Evolutionary conservation across 2,329 filamentous ascomycete species (phyloP).

Genomic region (Teratosphaeria zuluensis): DNA sequence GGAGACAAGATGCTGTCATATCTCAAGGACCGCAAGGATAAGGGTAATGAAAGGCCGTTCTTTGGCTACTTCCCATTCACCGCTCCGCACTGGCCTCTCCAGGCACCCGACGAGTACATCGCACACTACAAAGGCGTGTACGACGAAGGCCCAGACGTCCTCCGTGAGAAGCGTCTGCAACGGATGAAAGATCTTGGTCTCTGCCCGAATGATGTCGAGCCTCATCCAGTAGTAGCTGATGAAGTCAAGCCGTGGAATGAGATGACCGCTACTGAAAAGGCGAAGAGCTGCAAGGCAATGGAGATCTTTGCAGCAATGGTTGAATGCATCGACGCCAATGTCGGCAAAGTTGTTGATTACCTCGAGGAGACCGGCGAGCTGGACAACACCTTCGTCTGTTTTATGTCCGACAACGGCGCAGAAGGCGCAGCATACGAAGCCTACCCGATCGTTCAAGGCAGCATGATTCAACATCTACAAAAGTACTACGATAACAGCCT

Average conservation of each 20-base stretch:
- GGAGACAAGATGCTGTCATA: slow-evolving; percentile 31
- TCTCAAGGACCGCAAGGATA: slow-evolving; percentile 26
- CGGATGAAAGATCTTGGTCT: slow-evolving; percentile 50
- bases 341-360: slow-evolving; percentile 50
- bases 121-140: slow-evolving; percentile 51
- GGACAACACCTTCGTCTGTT: slow-evolving; percentile 55
- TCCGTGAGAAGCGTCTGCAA: slow-evolving; percentile 45
- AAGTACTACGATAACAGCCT: slow-evolving; percentile 50
- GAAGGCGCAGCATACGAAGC: slow-evolving; percentile 52
- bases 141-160: slow-evolving; percentile 49
- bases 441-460: slow-evolving; percentile 46
- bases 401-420: slow-evolving; percentile 55
- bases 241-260: slow-evolving; percentile 41
- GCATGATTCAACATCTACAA: slow-evolving; percentile 44
- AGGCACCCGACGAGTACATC: slow-evolving; percentile 47
- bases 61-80: slow-evolving; percentile 54
- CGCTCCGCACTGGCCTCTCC: slow-evolving; percentile 55
- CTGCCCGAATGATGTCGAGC: slow-evolving; percentile 40
- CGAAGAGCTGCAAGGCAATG: slow-evolving; percentile 46
- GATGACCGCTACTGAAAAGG: slow-evolving; percentile 37
- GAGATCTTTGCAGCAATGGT: slow-evolving; percentile 55
- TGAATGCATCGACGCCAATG: slow-evolving; percentile 46
- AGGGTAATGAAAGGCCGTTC: slow-evolving; percentile 39
- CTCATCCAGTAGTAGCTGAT: slow-evolving; percentile 42
- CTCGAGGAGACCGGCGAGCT: slow-evolving; percentile 47